A percentile compares a stretch with the other conserved stretches of the same genome.
Evolutionary conservation across 2,329 filamentous ascomycete genomes (phyloP).

Genomic region (Paecilomyces sp.): DNA sequence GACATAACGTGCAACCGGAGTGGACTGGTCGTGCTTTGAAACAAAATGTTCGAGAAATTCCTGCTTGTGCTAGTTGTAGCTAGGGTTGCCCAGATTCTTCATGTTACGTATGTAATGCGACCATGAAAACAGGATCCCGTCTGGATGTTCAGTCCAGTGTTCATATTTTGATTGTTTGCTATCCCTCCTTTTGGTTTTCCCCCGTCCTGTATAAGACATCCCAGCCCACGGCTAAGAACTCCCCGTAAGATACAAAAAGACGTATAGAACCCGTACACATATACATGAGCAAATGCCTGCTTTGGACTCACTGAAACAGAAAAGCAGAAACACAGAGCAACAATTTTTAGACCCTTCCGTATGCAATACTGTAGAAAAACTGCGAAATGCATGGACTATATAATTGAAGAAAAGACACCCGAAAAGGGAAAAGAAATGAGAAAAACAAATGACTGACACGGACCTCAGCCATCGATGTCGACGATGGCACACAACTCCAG

Average conservation of each 20-base stretch:
- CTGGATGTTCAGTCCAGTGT: slow-evolving; percentile 10
- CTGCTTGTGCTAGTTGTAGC: slow-evolving; percentile 14
- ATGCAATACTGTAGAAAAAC: not conserved
- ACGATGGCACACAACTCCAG: not conserved
- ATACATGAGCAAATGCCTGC: not conserved
- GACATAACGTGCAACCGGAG: not conserved
- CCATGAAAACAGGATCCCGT: slow-evolving; percentile 22
- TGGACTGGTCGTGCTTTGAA: not conserved
- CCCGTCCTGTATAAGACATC: not conserved
- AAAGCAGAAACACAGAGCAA: not conserved
- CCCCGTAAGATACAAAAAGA: not conserved
- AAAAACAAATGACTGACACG: not conserved
- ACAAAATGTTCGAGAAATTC: slow-evolving; percentile 14
- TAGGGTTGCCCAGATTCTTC: slow-evolving; percentile 24
- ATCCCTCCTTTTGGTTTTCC: not conserved
- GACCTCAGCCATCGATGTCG: not conserved
- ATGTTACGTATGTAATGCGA: slow-evolving; percentile 25
- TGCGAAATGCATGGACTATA: not conserved
- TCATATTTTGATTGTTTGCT: not conserved
- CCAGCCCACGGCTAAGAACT: not conserved
- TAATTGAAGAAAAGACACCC: not conserved
- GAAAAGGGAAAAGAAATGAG: not conserved
- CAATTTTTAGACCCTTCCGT: not conserved
- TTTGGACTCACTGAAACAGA: not conserved
- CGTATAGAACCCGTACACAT: not conserved